Base-by-base conservation (phyloP, 768 basidiomycete genomes). In the Termitomyces sp. region DNA sequence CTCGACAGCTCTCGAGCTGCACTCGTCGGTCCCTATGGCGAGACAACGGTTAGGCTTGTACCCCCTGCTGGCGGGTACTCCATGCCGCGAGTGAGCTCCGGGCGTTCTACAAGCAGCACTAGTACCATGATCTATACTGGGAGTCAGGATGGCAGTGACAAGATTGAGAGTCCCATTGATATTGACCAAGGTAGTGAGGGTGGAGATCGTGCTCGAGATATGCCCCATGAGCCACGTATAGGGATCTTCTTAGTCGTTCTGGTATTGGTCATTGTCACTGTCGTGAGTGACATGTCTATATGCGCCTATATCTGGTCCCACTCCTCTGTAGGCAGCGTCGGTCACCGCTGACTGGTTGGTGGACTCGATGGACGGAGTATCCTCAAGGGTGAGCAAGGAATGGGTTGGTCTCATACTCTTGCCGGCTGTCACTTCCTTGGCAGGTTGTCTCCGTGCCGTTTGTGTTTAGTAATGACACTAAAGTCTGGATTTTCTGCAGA, bases 371-470 rank as follows among this genome's bases (percentile, higher is more conserved):
- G 83, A 93, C 66, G 86, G 84, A 38, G 76, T 96, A 53, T 87
- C 88, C 1, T 72, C 65, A 19, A 77, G 76, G 4, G 83, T 98
- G 59, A 87, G 84, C 66, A 90, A 90, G 61, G 89, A 94, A 68
- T 98, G 92, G 86, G 80, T 95, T 56, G 94, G 87, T 16, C 74
- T 98, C 35, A 92, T 98, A 63, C 68, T 98, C 14, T 80, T 98
- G 10, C 95, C 95, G 3, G 86, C 87, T 17, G 88, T 95, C 40
- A 88, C 84, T 34, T 88, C 87, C 14, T 77, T 92, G 34, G 88
- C 91, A 66, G 90, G 90, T 88, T 25, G 32, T 21, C 37, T 21
- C 51, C 56, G 5, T 23, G 25, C 37, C 27, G 34, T 35, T 1
- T 35, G 37, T 51, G 63, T 25, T 32, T 38, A 3, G 10, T 11